phyloP scores from a whole-genome alignment of 2,329 filamentous ascomycete genomes.

The Thermomyces lanuginosus region DNA sequence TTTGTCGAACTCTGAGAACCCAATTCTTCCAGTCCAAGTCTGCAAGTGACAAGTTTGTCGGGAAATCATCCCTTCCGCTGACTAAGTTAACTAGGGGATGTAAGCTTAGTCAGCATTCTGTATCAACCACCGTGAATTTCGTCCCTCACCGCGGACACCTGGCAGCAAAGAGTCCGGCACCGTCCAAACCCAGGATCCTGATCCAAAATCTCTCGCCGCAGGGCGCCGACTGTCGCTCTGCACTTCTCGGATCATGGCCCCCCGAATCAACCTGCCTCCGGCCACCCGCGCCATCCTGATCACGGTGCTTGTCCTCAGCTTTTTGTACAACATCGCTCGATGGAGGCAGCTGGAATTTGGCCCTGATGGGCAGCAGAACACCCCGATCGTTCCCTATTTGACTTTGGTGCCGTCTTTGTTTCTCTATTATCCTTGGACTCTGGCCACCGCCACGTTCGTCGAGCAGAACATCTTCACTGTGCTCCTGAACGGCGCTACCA shows the following conservation, averaged over 20 bases:
- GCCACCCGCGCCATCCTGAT: constrained; percentile 71
- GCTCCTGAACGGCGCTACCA: constrained; percentile 54
- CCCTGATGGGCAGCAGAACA: constrained; percentile 15
- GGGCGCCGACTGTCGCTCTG: constrained; percentile 2
- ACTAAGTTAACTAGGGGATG: too few relatives aligned
- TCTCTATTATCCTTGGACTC: constrained; percentile 83
- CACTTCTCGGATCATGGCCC: constrained; percentile 45
- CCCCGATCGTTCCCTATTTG: constrained; percentile 66
- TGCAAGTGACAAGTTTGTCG: too few relatives aligned
- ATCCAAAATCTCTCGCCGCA: constrained; percentile 1
- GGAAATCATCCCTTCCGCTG: too few relatives aligned
- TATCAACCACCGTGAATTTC: too few relatives aligned
- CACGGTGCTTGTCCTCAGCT: constrained; percentile 56
- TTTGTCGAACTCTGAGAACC: too few relatives aligned
- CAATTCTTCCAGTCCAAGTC: too few relatives aligned
- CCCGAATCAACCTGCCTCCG: constrained; percentile 80
- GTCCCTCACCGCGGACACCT: too few relatives aligned
- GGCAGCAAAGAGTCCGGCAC: too few relatives aligned
- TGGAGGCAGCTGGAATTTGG: constrained; percentile 53
- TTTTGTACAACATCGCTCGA: constrained; percentile 53
- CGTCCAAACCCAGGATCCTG: constrained; percentile 8
- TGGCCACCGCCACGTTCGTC: constrained; percentile 69
- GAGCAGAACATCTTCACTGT: constrained; percentile 88
- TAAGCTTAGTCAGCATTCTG: too few relatives aligned
- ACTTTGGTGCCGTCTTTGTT: constrained; percentile 71